These are phyloP conservation scores for Nitzschia palea DNA, from an alignment of 108 stramenopile genomes.

Conservation along the genomic window DNA sequence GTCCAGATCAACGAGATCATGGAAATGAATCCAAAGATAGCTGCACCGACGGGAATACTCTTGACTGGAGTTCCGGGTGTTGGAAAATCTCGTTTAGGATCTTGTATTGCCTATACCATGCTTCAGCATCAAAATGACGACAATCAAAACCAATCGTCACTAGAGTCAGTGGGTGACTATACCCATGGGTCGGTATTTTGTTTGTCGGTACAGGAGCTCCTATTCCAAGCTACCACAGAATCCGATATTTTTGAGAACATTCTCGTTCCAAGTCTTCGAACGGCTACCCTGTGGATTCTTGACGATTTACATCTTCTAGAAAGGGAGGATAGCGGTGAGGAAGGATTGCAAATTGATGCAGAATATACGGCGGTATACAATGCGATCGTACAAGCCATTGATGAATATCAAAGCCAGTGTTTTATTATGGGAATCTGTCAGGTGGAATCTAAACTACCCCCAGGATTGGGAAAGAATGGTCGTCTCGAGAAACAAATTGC, in stretches of 20 bases:
- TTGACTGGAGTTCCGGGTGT: conserved; percentile 79
- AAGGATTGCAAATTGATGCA: conserved; percentile 33
- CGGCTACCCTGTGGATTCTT: conserved; percentile 45
- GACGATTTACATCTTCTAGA: conserved; percentile 72
- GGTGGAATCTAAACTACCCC: conserved; percentile 40
- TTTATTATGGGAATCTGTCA: conserved; percentile 60
- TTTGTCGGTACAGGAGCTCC: conserved; percentile 37
- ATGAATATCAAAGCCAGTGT: conserved; percentile 23
- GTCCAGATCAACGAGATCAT: conserved; percentile 35
- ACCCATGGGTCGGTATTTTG: not conserved
- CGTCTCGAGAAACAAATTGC: conserved; percentile 67
- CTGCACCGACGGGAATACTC: conserved; percentile 56
- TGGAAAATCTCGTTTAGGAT: conserved; percentile 74
- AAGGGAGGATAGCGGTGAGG: conserved; percentile 27
- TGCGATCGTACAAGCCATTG: conserved; percentile 52
- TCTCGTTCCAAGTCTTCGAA: conserved; percentile 17
- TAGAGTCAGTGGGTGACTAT: not conserved
- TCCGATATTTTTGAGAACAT: conserved; percentile 37
- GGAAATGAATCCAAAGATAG: conserved; percentile 17
- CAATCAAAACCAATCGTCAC: not conserved
- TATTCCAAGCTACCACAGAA: conserved; percentile 48
- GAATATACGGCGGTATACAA: conserved; percentile 54
- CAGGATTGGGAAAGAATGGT: conserved; percentile 56
- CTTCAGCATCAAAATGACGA: not conserved
- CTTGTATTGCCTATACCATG: conserved; percentile 20